Evolutionary conservation across 2,329 filamentous ascomycete species (phyloP).

Genomic region (Alternaria burnsii): DNA sequence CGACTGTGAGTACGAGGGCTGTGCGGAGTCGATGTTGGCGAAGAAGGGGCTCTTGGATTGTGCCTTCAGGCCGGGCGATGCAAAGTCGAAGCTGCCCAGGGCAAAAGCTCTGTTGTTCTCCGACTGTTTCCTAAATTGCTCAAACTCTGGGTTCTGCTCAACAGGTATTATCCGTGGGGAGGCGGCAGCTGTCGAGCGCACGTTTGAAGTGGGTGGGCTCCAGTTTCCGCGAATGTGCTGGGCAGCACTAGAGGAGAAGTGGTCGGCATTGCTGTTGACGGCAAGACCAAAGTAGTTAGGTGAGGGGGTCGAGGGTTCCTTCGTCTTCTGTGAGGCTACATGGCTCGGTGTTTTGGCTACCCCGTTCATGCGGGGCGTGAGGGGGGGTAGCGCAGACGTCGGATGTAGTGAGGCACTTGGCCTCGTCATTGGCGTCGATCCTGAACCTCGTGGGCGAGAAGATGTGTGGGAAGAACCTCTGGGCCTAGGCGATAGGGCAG

Average conservation of each 20-base stretch:
- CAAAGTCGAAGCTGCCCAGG: slow-evolving; percentile 54
- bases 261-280: slow-evolving; percentile 65
- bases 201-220: slow-evolving; percentile 75
- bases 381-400: slow-evolving; percentile 32
- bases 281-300: slow-evolving; percentile 89
- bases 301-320: slow-evolving; percentile 60
- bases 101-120: slow-evolving; percentile 66
- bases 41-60: slow-evolving; percentile 38
- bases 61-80: slow-evolving; percentile 40
- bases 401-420: slow-evolving; percentile 39
- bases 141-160: slow-evolving; percentile 82
- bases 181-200: slow-evolving; percentile 73
- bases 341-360: slow-evolving; percentile 45
- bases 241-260: slow-evolving; percentile 67
- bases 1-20: slow-evolving; percentile 40
- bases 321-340: slow-evolving; percentile 31
- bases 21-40: slow-evolving; percentile 35
- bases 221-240: slow-evolving; percentile 74
- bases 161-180: slow-evolving; percentile 74
- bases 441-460: slow-evolving; percentile 32
- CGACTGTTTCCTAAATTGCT: slow-evolving; percentile 75
- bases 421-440: slow-evolving; percentile 43
- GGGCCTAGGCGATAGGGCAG: slow-evolving; percentile 44
- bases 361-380: slow-evolving; percentile 45
- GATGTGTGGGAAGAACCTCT: slow-evolving; percentile 40